A percentile compares a stretch with the other conserved stretches of the same genome.
phyloP scores from a whole-genome alignment of 257 asterid genomes.

The Solanum peruvianum region DNA sequence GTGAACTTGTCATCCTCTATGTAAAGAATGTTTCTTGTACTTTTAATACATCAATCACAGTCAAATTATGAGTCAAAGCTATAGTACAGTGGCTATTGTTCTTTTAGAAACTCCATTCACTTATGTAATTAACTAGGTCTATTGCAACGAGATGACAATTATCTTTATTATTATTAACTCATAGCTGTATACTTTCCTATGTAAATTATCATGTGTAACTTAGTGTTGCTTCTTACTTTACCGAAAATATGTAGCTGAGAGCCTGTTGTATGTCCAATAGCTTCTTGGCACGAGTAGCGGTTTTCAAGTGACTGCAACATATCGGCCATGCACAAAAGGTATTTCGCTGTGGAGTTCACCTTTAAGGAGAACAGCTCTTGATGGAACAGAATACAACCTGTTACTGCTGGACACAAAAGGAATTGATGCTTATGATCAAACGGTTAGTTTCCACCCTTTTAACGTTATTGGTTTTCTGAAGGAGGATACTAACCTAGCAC shows the following conservation, averaged over 20 bases:
- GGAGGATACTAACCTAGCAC: not conserved
- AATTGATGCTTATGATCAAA: conserved; percentile 98
- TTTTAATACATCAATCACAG: not conserved
- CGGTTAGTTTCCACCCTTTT: conserved; percentile 39
- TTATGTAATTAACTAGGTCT: not conserved
- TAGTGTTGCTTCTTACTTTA: not conserved
- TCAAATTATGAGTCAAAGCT: not conserved
- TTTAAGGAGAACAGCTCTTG: conserved; percentile 72
- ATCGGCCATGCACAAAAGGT: conserved; percentile 96
- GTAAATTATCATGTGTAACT: not conserved
- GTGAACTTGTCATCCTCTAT: not conserved
- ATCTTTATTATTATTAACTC: not conserved
- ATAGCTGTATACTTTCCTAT: not conserved
- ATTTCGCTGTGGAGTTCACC: conserved; percentile 99
- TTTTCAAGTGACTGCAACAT: conserved; percentile 94
- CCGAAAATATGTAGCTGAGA: not conserved
- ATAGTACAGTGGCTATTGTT: not conserved
- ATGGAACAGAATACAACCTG: conserved; percentile 88
- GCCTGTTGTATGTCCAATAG: conserved; percentile 21
- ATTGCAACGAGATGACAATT: not conserved
- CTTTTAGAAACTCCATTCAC: not conserved
- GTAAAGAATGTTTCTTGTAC: not conserved
- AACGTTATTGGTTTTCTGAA: not conserved
- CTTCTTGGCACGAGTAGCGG: conserved; percentile 99
- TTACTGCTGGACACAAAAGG: conserved; percentile 93